Conservation (phyloP, 2,329 filamentous ascomycete species). For the Cadophora sp. region DNA sequence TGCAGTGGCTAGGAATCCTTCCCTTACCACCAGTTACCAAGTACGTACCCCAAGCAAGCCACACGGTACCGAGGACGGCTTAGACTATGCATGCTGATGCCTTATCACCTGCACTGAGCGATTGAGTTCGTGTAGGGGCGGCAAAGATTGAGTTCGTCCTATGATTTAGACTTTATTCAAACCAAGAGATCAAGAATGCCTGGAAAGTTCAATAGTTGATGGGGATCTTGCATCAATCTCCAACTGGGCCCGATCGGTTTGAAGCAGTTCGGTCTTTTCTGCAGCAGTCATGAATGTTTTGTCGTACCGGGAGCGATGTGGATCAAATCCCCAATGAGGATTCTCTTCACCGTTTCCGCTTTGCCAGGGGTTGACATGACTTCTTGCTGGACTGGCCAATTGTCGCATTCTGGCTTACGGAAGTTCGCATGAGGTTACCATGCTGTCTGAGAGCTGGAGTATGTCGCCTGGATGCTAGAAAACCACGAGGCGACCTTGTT, state of each 20-base stretch:
- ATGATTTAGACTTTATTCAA: background rate
- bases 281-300: background rate
- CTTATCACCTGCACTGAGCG: background rate
- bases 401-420: background rate
- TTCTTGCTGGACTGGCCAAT: background rate
- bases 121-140: background rate
- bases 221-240: background rate
- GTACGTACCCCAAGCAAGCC: background rate
- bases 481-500: background rate
- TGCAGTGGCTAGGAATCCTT: background rate
- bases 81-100: background rate
- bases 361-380: background rate
- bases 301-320: background rate
- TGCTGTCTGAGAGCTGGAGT: background rate
- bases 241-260: no score
- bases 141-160: background rate
- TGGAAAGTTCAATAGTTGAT: background rate
- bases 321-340: background rate
- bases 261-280: background rate
- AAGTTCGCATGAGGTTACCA: background rate
- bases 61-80: background rate
- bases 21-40: no score
- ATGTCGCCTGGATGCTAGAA: background rate
- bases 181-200: background rate
- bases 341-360: background rate